phyloP scores from a whole-genome alignment of 23 red algal species.

The Gracilaria domingensis region DNA sequence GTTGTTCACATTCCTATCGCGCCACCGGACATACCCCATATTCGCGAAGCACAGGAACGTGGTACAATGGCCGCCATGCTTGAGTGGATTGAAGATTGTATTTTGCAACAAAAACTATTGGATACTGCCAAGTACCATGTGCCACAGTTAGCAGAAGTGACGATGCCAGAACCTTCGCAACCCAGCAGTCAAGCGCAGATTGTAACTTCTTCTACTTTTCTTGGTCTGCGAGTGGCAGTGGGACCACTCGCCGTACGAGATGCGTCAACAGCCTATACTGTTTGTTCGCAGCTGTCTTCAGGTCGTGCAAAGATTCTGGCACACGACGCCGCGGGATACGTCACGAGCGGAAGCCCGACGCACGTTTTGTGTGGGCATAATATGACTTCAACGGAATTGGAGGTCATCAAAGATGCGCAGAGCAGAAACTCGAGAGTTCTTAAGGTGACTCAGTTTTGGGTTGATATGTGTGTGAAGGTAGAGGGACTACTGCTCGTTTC shows the following conservation, averaged over 20 bases:
- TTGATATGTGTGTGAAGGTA: constrained; percentile 40
- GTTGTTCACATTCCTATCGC: constrained; percentile 43
- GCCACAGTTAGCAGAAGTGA: background rate
- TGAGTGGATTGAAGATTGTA: constrained; percentile 58
- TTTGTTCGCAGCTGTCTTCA: constrained; percentile 20
- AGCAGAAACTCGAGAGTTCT: constrained; percentile 40
- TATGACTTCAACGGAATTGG: constrained; percentile 11
- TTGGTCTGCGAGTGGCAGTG: constrained; percentile 41
- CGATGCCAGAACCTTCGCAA: constrained; percentile 19
- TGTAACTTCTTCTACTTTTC: constrained; percentile 40
- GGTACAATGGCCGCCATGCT: constrained; percentile 16
- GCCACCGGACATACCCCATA: constrained; percentile 1
- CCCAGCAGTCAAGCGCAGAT: constrained; percentile 17
- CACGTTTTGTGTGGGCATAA: constrained; percentile 44
- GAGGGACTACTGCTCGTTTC: constrained; percentile 33
- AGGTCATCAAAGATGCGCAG: constrained; percentile 28
- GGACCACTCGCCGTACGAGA: constrained; percentile 51
- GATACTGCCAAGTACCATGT: constrained; percentile 7
- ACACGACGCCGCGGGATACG: constrained; percentile 54
- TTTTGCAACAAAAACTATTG: constrained; percentile 34
- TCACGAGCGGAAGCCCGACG: constrained; percentile 44
- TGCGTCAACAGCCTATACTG: background rate
- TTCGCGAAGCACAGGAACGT: constrained; percentile 25
- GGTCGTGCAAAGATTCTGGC: constrained; percentile 59
- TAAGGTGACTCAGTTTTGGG: constrained; percentile 54